Base-by-base conservation (phyloP, 352 stramenopile genomes). In the Globisporangium irregulare region DNA sequence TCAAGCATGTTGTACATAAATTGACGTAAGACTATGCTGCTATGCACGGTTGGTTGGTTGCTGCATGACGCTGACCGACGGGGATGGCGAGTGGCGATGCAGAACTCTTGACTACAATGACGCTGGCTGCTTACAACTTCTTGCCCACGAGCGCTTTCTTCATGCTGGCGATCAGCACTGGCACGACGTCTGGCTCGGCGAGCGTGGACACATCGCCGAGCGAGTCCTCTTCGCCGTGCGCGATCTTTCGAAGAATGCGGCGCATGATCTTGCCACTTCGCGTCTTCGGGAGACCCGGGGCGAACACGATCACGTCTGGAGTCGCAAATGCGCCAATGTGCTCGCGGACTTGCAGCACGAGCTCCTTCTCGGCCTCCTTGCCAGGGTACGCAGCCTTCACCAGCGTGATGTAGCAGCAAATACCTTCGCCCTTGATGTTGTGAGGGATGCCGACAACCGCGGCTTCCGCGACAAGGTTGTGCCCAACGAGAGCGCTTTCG, bases 251-350 rank as follows among this genome's bases (percentile, higher is more conserved):
- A 50, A 99, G 86, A 72, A 99, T 97, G 54, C 98, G 91, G 51
- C 97, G 92, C 97, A 99, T 99, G 73, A 99, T 99, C 86, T 99
- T 98, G 67, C 97, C 97, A 73, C 87, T 98, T 57, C 97, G 89
- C 1, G 97, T 99, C 92, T 99, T 99, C 5, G 97, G 97, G 12
- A 99, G 80, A n/a, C 80, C 87, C 1, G 88, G 82, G 15, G 91
- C 87, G 27, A 97, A 86, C 22, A 99, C 83, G 61, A 99, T 98
- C 66, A 98, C 82, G 71, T 99, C 97, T 46, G 97, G 97, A 10
- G 93, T 90, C 5, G 97, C 98, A 77, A 99, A 99, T 18, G 96
- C 90, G 43, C 97, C 97, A 70, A 99, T 99, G 62, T 91, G 83
- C 38, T 84, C 78, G 50, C 97, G 93, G 24, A 99, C 83, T 43